Conservation (phyloP, 2,329 filamentous ascomycete genomes). For the Phaeosphaeriaceae sp. region DNA sequence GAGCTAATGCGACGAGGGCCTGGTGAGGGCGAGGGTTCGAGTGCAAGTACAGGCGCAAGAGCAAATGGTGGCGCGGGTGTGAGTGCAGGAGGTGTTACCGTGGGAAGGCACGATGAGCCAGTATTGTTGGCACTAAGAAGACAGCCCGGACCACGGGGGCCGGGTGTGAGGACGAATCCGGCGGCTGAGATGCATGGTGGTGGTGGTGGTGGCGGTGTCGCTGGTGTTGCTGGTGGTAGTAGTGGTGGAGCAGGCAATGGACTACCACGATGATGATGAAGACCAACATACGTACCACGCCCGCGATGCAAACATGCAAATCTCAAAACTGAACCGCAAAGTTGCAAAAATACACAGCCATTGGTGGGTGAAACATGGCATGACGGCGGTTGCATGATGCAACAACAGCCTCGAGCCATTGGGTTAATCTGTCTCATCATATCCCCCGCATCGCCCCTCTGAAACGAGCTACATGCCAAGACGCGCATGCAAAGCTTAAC, state of each 20-base stretch:
- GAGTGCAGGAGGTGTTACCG: slow-evolving; percentile 11
- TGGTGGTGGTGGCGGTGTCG: slow-evolving; percentile 20
- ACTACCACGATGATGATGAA: slow-evolving; percentile 45
- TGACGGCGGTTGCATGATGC: not conserved
- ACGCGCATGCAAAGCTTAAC: slow-evolving; percentile 23
- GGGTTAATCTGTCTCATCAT: not conserved
- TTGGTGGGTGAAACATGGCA: too few relatives aligned
- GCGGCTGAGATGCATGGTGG: slow-evolving; percentile 13
- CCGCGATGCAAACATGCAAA: too few relatives aligned
- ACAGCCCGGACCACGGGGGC: slow-evolving; percentile 33
- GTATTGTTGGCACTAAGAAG: slow-evolving; percentile 39
- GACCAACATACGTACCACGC: too few relatives aligned
- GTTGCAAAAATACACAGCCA: not conserved
- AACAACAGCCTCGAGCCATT: not conserved
- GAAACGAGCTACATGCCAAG: slow-evolving; percentile 30
- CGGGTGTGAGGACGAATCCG: slow-evolving; percentile 14
- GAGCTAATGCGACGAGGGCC: slow-evolving; percentile 72
- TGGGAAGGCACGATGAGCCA: slow-evolving; percentile 31
- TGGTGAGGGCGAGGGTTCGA: slow-evolving; percentile 24
- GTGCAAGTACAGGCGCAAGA: slow-evolving; percentile 6
- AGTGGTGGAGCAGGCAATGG: slow-evolving; percentile 33
- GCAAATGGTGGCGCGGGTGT: slow-evolving; percentile 7
- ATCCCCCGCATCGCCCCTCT: slow-evolving; percentile 13
- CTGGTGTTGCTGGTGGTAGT: slow-evolving; percentile 19
- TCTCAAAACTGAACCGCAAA: too few relatives aligned